Evolutionary conservation across 352 stramenopile genomes (phyloP).

Genomic region (Pythium utonaiense): DNA sequence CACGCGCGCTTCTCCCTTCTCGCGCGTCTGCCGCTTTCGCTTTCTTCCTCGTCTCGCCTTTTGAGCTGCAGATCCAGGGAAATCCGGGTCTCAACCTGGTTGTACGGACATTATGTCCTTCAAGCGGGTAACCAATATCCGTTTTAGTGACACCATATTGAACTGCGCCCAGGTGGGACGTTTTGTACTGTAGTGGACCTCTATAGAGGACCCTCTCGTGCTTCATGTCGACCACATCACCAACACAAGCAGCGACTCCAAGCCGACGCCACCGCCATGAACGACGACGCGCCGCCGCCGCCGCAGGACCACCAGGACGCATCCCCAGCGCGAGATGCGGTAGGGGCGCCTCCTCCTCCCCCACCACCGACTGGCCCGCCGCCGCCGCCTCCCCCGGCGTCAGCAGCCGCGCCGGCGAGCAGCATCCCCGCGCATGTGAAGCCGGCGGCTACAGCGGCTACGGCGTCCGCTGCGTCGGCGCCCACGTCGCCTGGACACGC

Average conservation of each 20-base stretch:
- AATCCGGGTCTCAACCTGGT: background rate
- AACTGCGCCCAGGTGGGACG: background rate
- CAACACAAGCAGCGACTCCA: background rate
- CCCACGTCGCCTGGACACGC: constrained; percentile 30
- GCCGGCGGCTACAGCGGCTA: background rate
- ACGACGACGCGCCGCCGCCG: constrained; percentile 22
- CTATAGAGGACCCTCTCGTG: background rate
- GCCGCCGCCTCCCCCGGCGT: constrained; percentile 23
- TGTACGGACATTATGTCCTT: background rate
- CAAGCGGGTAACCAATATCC: background rate
- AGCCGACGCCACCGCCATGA: constrained; percentile 8
- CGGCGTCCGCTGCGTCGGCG: constrained; percentile 14
- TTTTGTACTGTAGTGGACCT: background rate
- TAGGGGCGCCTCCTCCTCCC: constrained; percentile 26
- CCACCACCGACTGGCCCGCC: constrained; percentile 35
- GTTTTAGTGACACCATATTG: constrained; percentile 16
- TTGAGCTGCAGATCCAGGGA: background rate
- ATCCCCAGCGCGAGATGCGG: constrained; percentile 11
- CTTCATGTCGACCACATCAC: background rate
- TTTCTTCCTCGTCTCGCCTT: background rate
- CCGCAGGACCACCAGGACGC: constrained; percentile 15
- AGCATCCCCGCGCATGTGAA: constrained; percentile 17
- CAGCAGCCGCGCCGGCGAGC: constrained; percentile 11
- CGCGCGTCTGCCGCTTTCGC: background rate
- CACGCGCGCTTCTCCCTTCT: background rate